Conservation (phyloP, 345 rosid genomes). For the Lenwebbia sp. region DNA sequence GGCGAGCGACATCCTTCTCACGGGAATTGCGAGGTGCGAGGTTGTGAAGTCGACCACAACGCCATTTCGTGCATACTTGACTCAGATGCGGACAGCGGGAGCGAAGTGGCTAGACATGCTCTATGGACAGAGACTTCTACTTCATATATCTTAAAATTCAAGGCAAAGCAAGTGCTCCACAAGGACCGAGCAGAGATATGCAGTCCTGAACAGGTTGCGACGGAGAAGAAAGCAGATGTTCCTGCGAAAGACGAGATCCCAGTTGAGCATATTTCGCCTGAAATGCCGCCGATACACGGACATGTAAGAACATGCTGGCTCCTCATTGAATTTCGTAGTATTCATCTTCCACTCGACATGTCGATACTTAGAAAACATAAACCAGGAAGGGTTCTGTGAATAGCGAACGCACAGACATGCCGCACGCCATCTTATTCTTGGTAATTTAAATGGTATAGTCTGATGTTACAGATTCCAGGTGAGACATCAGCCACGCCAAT, state of each 20-base stretch:
- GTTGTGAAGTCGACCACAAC: background rate
- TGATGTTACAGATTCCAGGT: background rate
- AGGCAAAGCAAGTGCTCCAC: background rate
- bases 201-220: background rate
- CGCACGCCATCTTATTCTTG: background rate
- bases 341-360: background rate
- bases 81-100: background rate
- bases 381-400: background rate
- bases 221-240: background rate
- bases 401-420: background rate
- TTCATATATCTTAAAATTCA: background rate
- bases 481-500: background rate
- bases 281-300: background rate
- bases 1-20: slow-evolving; percentile 1
- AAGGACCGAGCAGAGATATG: background rate
- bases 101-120: background rate
- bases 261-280: background rate
- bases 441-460: background rate
- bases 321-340: background rate
- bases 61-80: background rate
- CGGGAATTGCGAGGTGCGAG: background rate
- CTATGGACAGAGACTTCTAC: background rate
- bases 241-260: background rate
- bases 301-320: background rate
- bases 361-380: background rate